Conservation (phyloP, 331 rosid species). For the Quercus lobata region DNA sequence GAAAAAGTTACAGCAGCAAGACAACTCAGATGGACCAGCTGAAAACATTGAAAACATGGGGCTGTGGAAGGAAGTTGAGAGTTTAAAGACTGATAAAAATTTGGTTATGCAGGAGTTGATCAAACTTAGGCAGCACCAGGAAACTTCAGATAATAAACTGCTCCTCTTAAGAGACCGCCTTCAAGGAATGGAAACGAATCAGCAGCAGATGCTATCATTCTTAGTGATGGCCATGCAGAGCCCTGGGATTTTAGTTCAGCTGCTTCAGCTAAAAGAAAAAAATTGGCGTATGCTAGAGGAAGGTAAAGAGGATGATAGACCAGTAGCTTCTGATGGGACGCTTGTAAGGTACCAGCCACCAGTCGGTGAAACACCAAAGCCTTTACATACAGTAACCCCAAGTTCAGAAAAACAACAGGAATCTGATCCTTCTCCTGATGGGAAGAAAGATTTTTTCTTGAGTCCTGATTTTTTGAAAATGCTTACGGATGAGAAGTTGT, state of each 20-base stretch:
- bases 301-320: slow-evolving; percentile 27
- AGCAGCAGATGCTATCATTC: slow-evolving; percentile 93
- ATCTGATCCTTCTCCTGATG: slow-evolving; percentile 39
- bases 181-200: slow-evolving; percentile 88
- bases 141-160: slow-evolving; percentile 58
- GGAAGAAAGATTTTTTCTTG: slow-evolving; percentile 50
- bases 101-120: slow-evolving; percentile 72
- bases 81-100: slow-evolving; percentile 65
- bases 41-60: slow-evolving; percentile 25
- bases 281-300: slow-evolving; percentile 63
- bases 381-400: slow-evolving; percentile 27
- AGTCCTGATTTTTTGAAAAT: slow-evolving; percentile 75
- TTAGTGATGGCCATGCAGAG: slow-evolving; percentile 91
- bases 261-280: slow-evolving; percentile 76
- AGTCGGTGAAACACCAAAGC: slow-evolving; percentile 33
- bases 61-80: slow-evolving; percentile 82
- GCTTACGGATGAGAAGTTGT: slow-evolving; percentile 70
- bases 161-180: slow-evolving; percentile 59
- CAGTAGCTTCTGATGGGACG: slow-evolving; percentile 47
- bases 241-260: slow-evolving; percentile 75
- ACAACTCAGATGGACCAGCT: slow-evolving; percentile 27
- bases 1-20: slow-evolving; percentile 42
- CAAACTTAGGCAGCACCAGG: slow-evolving; percentile 80
- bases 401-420: slow-evolving; percentile 35
- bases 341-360: slow-evolving; percentile 71